Evolutionary conservation across 202 grass and related monocot genomes (phyloP).

Genomic region (Panicum virgatum): DNA sequence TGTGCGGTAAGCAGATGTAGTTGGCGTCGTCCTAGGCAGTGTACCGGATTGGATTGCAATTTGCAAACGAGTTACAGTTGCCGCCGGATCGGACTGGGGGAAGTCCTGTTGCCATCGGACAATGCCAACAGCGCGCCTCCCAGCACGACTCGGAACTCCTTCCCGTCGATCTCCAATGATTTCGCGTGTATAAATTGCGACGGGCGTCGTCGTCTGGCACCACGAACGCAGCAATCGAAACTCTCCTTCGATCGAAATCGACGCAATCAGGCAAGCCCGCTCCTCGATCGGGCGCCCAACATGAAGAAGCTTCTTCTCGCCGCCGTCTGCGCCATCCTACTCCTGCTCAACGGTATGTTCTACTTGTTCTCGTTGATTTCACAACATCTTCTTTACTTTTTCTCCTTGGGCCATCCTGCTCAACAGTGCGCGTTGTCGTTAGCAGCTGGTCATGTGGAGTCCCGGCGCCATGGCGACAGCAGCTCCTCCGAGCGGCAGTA

Average conservation of each 20-base stretch:
- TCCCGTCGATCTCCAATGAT: background rate
- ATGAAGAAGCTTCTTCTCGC: constrained; percentile 20
- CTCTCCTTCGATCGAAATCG: background rate
- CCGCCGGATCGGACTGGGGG: background rate
- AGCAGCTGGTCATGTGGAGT: background rate
- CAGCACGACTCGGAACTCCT: background rate
- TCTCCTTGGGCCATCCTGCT: too few relatives aligned
- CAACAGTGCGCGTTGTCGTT: background rate
- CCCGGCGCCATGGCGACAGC: background rate
- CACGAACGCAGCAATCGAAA: background rate
- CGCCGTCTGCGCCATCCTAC: background rate
- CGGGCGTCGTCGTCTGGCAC: background rate
- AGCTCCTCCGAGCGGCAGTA: background rate
- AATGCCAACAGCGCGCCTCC: background rate
- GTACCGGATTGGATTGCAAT: background rate
- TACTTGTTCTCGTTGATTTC: too few relatives aligned
- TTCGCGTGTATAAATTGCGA: background rate
- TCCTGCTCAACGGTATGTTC: constrained; percentile 2
- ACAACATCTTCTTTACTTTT: too few relatives aligned
- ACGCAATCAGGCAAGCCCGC: background rate
- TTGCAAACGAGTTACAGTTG: background rate
- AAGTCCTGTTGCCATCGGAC: background rate
- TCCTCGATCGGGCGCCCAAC: background rate
- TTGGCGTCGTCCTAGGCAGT: too few relatives aligned
- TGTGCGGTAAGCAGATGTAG: too few relatives aligned